Percentiles rank a stretch among this genome's conserved stretches.
Evolutionary conservation across 306 rosid genomes (phyloP).

Genomic region (Dicorynia guianensis): DNA sequence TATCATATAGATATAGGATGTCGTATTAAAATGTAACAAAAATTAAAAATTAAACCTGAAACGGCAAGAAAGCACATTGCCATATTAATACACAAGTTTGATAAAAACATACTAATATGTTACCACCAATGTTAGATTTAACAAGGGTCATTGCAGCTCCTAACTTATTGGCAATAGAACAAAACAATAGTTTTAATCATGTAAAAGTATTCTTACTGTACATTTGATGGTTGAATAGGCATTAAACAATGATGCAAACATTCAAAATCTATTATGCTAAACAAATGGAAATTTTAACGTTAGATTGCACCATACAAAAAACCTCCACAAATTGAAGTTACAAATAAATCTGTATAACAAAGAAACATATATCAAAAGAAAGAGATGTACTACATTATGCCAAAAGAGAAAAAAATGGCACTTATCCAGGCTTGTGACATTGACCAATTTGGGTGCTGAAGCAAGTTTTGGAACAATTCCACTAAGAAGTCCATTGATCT

Average conservation of each 20-base stretch:
- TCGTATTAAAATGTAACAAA: background rate
- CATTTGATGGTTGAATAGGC: constrained; percentile 20
- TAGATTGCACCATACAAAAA: background rate
- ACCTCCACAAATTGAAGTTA: constrained; percentile 18
- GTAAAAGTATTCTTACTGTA: constrained; percentile 1
- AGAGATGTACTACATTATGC: background rate
- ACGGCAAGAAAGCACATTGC: constrained; percentile 22
- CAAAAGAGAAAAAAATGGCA: background rate
- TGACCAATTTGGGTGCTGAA: too few species aligned
- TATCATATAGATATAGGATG: constrained; percentile 10
- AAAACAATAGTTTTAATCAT: constrained; percentile 10
- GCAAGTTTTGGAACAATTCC: too few species aligned
- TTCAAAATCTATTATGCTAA: constrained; percentile 18
- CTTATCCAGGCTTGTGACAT: too few species aligned
- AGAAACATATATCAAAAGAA: constrained; percentile 29
- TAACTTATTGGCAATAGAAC: constrained; percentile 75
- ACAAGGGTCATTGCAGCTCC: constrained; percentile 94
- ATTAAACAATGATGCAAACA: constrained; percentile 11
- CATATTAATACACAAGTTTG: background rate
- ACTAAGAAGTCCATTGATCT: too few species aligned
- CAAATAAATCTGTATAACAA: constrained; percentile 8
- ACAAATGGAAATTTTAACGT: constrained; percentile 3
- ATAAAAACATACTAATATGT: constrained; percentile 54
- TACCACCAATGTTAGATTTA: constrained; percentile 83
- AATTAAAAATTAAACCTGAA: constrained; percentile 6